These are phyloP conservation scores for Xylaria venustula DNA, from an alignment of 495 filamentous ascomycete species.

Conservation along the genomic window DNA sequence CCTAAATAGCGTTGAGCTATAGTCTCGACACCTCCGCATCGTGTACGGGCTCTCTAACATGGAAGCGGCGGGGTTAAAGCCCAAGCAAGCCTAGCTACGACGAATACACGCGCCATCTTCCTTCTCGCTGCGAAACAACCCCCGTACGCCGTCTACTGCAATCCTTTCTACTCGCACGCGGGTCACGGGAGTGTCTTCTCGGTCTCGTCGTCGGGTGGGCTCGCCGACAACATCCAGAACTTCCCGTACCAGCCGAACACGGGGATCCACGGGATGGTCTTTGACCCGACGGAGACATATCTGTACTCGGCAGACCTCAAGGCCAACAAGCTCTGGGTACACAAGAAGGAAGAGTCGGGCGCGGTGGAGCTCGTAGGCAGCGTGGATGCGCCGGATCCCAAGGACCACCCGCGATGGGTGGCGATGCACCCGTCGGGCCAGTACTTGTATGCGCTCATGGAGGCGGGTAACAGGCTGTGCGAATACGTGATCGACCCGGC, in stretches of 20 bases:
- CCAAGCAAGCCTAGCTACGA: constrained; percentile 61
- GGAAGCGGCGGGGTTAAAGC: constrained; percentile 43
- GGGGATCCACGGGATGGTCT: constrained; percentile 86
- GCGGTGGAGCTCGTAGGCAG: constrained; percentile 65
- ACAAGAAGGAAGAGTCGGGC: constrained; percentile 66
- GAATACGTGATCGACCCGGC: constrained; percentile 76
- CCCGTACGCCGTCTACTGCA: constrained; percentile 78
- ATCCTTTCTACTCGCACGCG: constrained; percentile 83
- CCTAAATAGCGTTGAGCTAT: constrained; percentile 10
- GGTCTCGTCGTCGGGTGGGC: constrained; percentile 57
- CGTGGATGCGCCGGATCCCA: constrained; percentile 64
- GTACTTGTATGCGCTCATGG: constrained; percentile 83
- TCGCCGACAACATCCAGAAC: constrained; percentile 72
- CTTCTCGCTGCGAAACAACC: constrained; percentile 72
- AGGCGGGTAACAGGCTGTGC: constrained; percentile 75
- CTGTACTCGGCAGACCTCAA: constrained; percentile 83
- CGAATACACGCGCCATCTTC: constrained; percentile 84
- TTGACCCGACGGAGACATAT: constrained; percentile 79
- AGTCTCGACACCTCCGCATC: constrained; percentile 6
- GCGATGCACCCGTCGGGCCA: constrained; percentile 72
- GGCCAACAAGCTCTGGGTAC: constrained; percentile 84
- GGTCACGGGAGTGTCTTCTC: constrained; percentile 78
- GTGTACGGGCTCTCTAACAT: constrained; percentile 15
- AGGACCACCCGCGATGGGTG: constrained; percentile 82
- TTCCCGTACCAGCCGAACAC: constrained; percentile 71